Base-by-base conservation (phyloP, 2,329 filamentous ascomycete genomes). In the Colletotrichum sojae region DNA sequence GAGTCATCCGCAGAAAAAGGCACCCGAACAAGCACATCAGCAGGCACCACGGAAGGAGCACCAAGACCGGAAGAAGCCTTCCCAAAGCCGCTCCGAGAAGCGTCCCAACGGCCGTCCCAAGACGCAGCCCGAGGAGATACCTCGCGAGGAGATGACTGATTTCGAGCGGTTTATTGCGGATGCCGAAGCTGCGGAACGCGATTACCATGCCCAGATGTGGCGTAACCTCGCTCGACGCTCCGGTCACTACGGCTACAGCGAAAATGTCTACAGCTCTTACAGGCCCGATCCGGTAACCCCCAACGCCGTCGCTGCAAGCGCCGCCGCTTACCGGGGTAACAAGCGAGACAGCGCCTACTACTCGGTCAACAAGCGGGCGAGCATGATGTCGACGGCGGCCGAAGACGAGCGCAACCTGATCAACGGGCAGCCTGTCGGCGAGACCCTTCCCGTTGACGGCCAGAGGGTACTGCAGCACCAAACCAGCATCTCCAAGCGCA, bases 401-500 rank as follows among this genome's bases (percentile, higher is more conserved):
- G 58, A 56, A 18, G 67, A 70, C 8, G 70, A 55, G 18, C 63
- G 67, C 43, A 59, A 61, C 15, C 16, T 67, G 27, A 43, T 53
- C 8, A 36, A 70, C 22, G 67, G 45, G 16, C 51, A 57, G 55
- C 36, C 57, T 6, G 40, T 39, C n/a, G 52, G 13, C 12, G 27
- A 46, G 18, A 12, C 40, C 20, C 10, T 16, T 20, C 20, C 36
- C 39, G 52, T 15, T 15, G 25, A 27, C 13, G 22, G n/a, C 13
- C 62, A 58, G 31, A 61, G 59, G 36, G 66, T 62, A 15, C 60
- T 76, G 49, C 70, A 71, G 48, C 71, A 72, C 43, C 75, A 78
- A 70, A 65, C 65, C 9, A 78, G 76, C 63, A 70, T 78, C n/a
- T 85, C 80, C 64, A 84, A 88, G 73, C 71, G 68, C 36, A 85